phyloP scores from a whole-genome alignment of 2,329 filamentous ascomycete species.

The Ophiocordyceps camponoti-leonardi region DNA sequence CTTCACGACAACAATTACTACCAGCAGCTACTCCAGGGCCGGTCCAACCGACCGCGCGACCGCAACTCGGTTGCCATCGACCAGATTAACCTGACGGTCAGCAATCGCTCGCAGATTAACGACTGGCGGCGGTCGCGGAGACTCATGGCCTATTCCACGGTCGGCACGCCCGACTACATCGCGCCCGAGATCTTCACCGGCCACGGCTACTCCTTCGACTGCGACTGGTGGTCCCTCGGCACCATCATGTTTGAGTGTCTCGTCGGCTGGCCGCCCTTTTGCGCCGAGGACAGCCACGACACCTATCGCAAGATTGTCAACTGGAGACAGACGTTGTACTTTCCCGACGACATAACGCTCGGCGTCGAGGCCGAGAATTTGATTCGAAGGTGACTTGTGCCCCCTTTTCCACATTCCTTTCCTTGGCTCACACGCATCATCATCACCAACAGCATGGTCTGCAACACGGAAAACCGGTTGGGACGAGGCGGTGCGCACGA shows the following conservation, averaged over 20 bases:
- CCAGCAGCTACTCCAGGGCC: slow-evolving; percentile 79
- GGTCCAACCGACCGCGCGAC: slow-evolving; percentile 57
- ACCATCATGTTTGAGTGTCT: slow-evolving; percentile 99
- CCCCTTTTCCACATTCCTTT: too few species aligned
- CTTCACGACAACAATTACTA: slow-evolving; percentile 98
- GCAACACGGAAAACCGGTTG: slow-evolving; percentile 81
- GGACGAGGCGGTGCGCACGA: slow-evolving; percentile 76
- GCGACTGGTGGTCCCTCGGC: slow-evolving; percentile 97
- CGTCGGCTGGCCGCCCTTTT: slow-evolving; percentile 97
- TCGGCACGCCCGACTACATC: slow-evolving; percentile 96
- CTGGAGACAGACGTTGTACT: slow-evolving; percentile 90
- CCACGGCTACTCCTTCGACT: slow-evolving; percentile 89
- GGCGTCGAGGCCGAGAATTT: slow-evolving; percentile 80
- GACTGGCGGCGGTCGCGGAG: slow-evolving; percentile 94
- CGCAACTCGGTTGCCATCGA: slow-evolving; percentile 90
- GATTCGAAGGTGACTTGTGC: slow-evolving; percentile 60
- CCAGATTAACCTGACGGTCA: slow-evolving; percentile 95
- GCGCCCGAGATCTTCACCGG: slow-evolving; percentile 96
- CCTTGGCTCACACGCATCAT: slow-evolving; percentile 4
- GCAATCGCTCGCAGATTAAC: slow-evolving; percentile 94
- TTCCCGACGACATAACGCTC: slow-evolving; percentile 86
- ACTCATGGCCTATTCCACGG: slow-evolving; percentile 94
- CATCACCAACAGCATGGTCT: slow-evolving; percentile 54
- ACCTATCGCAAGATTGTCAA: slow-evolving; percentile 99
- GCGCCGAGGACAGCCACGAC: slow-evolving; percentile 90